Evolutionary conservation across 495 filamentous ascomycete species (phyloP), one percentile per base, ranked within the genome.

Genomic region (Xylaria sp.): DNA sequence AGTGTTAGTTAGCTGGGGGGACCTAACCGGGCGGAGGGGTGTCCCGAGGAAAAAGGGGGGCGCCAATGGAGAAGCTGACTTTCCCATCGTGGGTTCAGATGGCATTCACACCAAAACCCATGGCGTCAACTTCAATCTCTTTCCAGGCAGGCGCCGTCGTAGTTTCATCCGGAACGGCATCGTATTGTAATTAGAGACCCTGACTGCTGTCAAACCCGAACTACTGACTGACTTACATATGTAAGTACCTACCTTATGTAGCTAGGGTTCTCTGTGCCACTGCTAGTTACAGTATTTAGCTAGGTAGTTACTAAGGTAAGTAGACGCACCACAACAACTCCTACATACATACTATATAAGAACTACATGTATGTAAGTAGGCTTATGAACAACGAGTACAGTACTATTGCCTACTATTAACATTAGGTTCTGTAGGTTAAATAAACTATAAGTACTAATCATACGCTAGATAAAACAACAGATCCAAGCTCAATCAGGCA

Each of bases 81-180:
- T 68, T 68, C 66, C 66, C 66, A 68, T 68, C 65, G 35, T 21
- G n/a, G 53, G n/a, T 26, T 33, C 24, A 21, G 15, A 68, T 68
- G 66, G 66, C 53, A 68, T 68, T 68, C 14, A 21, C 55, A 37
- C 31, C 52, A 68, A 68, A 46, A 21, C 43, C 66, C 37, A 68
- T 68, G 29, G 35, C 48, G 35, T 50, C 24, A 33, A 52, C n/a
- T 46, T 67, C 19, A 17, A 14, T 29, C 21, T 53, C 48, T 31
- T 24, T 41, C 37, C 37, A 29, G 35, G 61, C 40, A 31, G 41
- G 40, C 61, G 24, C 33, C 26, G 61, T 40, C 26, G 19, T 29
- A 64, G 37, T 46, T 46, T 48, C 41, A 46, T 48, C 40, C 7
- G 57, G 31, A 21, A 37, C 57, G 61, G 24, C 26, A 33, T 31